Evolutionary conservation across 352 stramenopile species (phyloP), one percentile per base, ranked within the genome.

Genomic region (Pythium diclinum): DNA sequence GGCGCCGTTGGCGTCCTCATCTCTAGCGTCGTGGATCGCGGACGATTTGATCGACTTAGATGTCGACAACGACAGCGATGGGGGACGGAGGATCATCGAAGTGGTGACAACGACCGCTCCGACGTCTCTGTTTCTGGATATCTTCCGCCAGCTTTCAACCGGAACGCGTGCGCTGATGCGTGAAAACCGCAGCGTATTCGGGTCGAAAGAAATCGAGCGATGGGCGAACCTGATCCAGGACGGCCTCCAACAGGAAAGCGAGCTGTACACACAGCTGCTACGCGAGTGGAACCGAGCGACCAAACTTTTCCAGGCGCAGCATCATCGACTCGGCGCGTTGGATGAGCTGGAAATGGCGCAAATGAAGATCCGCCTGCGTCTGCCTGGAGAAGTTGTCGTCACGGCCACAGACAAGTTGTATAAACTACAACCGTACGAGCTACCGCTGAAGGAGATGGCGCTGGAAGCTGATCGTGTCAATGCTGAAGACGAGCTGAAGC

Each of bases 281-380:
- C 69, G 69, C 7, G 83, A 92, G 46, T 87, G 79, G 76, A 76
- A 56, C 19, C 63, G 66, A 16, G 84, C 76, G 9, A 86, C 82
- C 61, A 83, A 84, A 19, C 69, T 93, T 1, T 90, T 90, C 21
- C 79, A 92, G 28, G 71, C 71, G 16, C 84, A 91, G 30, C 82
- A 92, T 33, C 75, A 87, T 38, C 79, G 83, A n/a, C 76, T 94
- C 4, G 83, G 81, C 5, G 77, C 72, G 2, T 68, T 91, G 33
- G 86, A 94, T 52, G 86, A 94, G 33, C 61, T 94, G 42, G 78
- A 78, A 25, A 94, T 94, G 86, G 86, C 86, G 1, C 83, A 76
- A 21, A 83, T 81, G 52, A 83, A 89, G 51, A 73, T 94, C 23
- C 78, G 81, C 8, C 36, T 92, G 25, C 73, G 79, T 0, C 33